Evolutionary conservation across 306 rosid species (phyloP).

Genomic region (Oemleria cerasiformis): DNA sequence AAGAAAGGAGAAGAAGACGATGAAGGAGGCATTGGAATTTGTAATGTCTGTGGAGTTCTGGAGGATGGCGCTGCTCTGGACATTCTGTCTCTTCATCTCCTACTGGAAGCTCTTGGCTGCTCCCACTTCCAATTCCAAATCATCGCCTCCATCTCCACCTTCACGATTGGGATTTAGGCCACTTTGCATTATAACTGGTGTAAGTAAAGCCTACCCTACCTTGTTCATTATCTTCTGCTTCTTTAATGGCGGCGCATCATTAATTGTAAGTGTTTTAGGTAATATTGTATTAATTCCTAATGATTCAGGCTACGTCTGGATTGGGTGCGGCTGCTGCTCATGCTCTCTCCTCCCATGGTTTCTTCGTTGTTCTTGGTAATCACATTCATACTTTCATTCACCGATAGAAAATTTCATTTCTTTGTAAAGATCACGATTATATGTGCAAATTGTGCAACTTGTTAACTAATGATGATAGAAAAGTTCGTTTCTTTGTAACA

Average conservation of each 20-base stretch:
- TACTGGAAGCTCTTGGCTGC: conserved; percentile 35
- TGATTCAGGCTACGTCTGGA: conserved; percentile 83
- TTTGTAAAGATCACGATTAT: not conserved
- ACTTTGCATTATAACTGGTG: conserved; percentile 82
- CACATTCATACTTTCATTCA: not conserved
- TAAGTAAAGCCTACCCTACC: conserved; percentile 17
- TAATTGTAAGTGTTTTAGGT: too few species aligned
- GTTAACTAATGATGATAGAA: not conserved
- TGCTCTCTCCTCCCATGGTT: conserved; percentile 68
- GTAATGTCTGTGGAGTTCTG: conserved; percentile 39
- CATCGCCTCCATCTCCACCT: conserved; percentile 23
- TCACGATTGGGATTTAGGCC: conserved; percentile 26
- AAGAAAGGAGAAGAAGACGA: not conserved
- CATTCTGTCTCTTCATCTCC: conserved; percentile 36
- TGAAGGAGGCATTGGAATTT: not conserved
- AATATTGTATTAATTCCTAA: not conserved
- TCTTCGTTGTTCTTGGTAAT: conserved; percentile 68
- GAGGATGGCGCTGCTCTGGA: conserved; percentile 78
- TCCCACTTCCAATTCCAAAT: conserved; percentile 13
- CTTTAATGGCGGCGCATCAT: not conserved
- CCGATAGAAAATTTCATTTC: not conserved
- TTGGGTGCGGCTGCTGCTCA: conserved; percentile 73
- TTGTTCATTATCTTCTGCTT: not conserved
- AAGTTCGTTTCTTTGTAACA: not conserved
- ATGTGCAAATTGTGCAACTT: not conserved